Base-by-base conservation (phyloP, 73 alveolate species). In the Paramecium caudatum region DNA sequence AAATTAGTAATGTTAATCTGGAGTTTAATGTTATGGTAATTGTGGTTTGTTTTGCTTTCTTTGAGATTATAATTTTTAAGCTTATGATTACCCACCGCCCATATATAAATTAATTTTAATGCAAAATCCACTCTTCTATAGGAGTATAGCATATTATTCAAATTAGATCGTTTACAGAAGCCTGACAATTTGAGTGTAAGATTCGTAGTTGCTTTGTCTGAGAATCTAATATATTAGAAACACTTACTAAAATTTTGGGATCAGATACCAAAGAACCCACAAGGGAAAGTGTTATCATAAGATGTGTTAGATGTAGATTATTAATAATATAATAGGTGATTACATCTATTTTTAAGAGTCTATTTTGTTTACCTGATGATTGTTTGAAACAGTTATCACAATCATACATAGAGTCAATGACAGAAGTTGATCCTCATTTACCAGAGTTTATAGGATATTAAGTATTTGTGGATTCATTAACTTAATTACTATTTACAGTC, bases 331-430 rank as follows among this genome's bases (percentile, higher is more conserved):
- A n/a, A 4, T 74, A 74, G 88, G 39, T 74, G 7, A 27, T 74
- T 43, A 45, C 88, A 39, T 41, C 68, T 16, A 41, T 74, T 5
- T 36, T 74, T n/a, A 74, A 74, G 68, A 19, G 69, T 45, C 3
- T 36, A 21, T 36, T 74, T 16, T 37, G 43, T 74, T 74, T 74
- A 37, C 88, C 88, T 15, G 88, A 74, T 45, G 39, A 74, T 15
- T 17, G 68, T 41, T 16, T 41, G 69, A 74, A 74, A 74, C 69
- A 39, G 88, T 74, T 74, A 43, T 30, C 88, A 41, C 16, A 43
- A 74, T 37, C 36, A 43, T 74, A 41, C 43, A 21, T 74, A 37
- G 88, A 74, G 21, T 37, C 43, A 13, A 39, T 30, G 43, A 27
- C 69, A 36, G 62, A 45, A 15, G 37, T 41, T 4, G 69, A 37